Evolutionary conservation across 306 rosid genomes (phyloP).

Genomic region (Dryas octopetala): DNA sequence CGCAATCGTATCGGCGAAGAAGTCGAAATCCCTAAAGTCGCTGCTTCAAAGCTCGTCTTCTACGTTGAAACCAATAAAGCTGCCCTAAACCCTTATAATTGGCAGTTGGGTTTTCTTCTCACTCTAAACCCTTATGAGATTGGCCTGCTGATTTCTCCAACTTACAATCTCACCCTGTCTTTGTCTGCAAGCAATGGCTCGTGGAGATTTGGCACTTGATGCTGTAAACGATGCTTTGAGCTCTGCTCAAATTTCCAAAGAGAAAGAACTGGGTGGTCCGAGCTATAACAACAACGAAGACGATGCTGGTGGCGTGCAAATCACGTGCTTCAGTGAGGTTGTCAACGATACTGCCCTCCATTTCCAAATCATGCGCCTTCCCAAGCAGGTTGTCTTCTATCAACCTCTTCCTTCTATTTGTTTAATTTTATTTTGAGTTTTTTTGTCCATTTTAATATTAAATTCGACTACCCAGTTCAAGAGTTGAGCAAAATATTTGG

Average conservation of each 20-base stretch:
- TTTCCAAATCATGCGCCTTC: constrained; percentile 76
- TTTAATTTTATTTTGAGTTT: not conserved
- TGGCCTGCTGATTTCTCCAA: not conserved
- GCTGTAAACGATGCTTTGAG: constrained; percentile 18
- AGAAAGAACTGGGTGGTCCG: constrained; percentile 7
- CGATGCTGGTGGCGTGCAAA: constrained; percentile 32
- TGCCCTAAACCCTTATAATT: too few relatives aligned
- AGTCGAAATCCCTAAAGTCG: too few relatives aligned
- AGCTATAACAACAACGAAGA: constrained; percentile 9
- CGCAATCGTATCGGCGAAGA: too few relatives aligned
- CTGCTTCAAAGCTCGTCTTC: too few relatives aligned
- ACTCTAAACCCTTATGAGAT: not conserved
- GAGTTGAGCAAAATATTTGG: not conserved
- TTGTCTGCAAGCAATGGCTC: constrained; percentile 2
- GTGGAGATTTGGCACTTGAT: constrained; percentile 3
- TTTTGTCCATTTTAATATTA: not conserved
- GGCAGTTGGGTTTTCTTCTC: too few relatives aligned
- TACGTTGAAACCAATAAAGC: too few relatives aligned
- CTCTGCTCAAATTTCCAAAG: constrained; percentile 25
- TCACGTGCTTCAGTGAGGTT: constrained; percentile 64
- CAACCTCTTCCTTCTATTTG: not conserved
- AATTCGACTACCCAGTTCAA: not conserved
- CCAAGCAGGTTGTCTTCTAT: constrained; percentile 57
- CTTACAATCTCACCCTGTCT: not conserved
- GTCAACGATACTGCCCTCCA: constrained; percentile 65